Percentiles rank a stretch among this genome's conserved stretches.
These are phyloP conservation scores for Raddia guianensis DNA, from an alignment of 176 grass and related monocot genomes.

Conservation along the genomic window DNA sequence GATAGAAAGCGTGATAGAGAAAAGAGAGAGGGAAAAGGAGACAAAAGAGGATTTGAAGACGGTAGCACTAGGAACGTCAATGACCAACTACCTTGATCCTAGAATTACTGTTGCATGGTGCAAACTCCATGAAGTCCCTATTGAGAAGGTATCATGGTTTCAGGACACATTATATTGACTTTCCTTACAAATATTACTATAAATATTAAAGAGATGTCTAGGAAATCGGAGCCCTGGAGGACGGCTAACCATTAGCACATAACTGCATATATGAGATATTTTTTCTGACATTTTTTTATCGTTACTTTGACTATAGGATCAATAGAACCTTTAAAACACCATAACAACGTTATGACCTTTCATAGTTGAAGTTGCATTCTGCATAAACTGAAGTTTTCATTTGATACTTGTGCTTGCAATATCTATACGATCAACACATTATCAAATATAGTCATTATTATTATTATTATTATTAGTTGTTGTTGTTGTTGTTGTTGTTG, in stretches of 20 bases:
- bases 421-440: not conserved
- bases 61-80: slow-evolving; percentile 91
- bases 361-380: not conserved
- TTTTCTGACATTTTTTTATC: no score
- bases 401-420: slow-evolving; percentile 4
- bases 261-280: not conserved
- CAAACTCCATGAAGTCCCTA: slow-evolving; percentile 97
- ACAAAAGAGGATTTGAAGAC: slow-evolving; percentile 94
- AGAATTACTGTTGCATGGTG: slow-evolving; percentile 98
- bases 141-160: slow-evolving; percentile 78
- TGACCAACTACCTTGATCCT: slow-evolving; percentile 97
- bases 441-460: not conserved
- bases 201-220: not conserved
- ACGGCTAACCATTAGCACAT: not conserved
- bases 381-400: not conserved
- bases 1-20: slow-evolving; percentile 76
- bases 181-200: not conserved
- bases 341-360: not conserved
- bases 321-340: not conserved
- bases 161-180: not conserved
- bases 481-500: no score
- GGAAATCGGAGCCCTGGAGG: not conserved
- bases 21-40: slow-evolving; percentile 86
- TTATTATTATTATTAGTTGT: no score
- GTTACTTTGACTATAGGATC: not conserved